Evolutionary conservation across 129 eudicot genomes (phyloP).

Genomic region (Scalesia atractyloides): DNA sequence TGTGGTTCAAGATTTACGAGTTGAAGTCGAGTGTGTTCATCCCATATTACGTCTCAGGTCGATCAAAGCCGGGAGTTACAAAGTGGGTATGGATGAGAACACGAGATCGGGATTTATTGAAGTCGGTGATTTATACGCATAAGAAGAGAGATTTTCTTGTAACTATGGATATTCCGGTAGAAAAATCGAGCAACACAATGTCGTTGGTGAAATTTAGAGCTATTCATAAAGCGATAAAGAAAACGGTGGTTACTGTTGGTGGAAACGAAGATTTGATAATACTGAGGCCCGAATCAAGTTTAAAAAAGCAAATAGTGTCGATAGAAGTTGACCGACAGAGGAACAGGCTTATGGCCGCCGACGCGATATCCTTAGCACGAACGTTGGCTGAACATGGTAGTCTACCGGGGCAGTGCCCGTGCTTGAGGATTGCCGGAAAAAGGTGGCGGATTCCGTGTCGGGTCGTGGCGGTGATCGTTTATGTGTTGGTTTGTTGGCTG

Average conservation of each 20-base stretch:
- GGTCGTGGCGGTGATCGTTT: constrained; percentile 54
- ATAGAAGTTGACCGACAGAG: constrained; percentile 73
- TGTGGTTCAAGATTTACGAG: constrained; percentile 66
- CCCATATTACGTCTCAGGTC: constrained; percentile 48
- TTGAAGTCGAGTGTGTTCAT: constrained; percentile 55
- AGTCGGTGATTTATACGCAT: constrained; percentile 88
- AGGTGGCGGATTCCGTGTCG: constrained; percentile 42
- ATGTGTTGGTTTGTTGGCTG: constrained; percentile 63
- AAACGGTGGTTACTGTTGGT: constrained; percentile 32
- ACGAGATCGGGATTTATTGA: constrained; percentile 49
- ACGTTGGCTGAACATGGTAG: constrained; percentile 66
- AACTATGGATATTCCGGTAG: constrained; percentile 49
- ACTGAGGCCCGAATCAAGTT: constrained; percentile 45
- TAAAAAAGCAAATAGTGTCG: constrained; percentile 30
- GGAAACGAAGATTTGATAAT: constrained; percentile 46
- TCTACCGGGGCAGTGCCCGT: constrained; percentile 47
- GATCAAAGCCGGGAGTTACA: constrained; percentile 79
- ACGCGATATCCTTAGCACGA: constrained; percentile 66
- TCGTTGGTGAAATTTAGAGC: constrained; percentile 52
- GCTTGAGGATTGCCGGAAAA: constrained; percentile 49
- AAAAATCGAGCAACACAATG: constrained; percentile 35
- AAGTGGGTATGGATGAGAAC: constrained; percentile 26
- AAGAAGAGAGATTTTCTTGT: constrained; percentile 87
- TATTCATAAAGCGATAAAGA: constrained; percentile 45
- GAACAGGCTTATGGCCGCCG: constrained; percentile 64